Evolutionary conservation across 1,284 basidiomycete genomes (phyloP).

Genomic region (Porodaedalea pini): DNA sequence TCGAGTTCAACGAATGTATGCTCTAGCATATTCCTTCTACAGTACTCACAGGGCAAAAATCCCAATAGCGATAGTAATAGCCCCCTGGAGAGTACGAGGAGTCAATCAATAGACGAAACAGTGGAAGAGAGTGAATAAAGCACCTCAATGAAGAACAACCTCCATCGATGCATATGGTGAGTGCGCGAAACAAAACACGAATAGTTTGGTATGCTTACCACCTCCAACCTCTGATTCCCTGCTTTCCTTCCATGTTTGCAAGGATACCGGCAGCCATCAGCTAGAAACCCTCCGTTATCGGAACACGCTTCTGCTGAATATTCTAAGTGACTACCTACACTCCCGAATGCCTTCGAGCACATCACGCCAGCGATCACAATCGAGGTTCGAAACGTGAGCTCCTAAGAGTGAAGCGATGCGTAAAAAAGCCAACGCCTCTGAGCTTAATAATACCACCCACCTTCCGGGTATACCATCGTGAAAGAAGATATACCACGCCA

Average conservation of each 20-base stretch:
- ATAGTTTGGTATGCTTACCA: conserved; percentile 26
- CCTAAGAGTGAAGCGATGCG: conserved; percentile 21
- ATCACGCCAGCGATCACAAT: too few relatives aligned
- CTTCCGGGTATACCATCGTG: conserved; percentile 25
- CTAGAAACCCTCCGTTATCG: too few relatives aligned
- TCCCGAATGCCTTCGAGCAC: too few relatives aligned
- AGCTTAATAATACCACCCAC: too few relatives aligned
- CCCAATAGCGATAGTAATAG: conserved; percentile 20
- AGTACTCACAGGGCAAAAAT: conserved; percentile 20
- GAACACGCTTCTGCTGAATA: too few relatives aligned
- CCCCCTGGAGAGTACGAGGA: conserved; percentile 9
- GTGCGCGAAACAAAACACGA: too few relatives aligned
- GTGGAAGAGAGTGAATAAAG: conserved; percentile 13
- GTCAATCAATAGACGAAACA: conserved; percentile 28
- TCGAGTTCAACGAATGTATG: too few relatives aligned
- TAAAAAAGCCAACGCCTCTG: too few relatives aligned
- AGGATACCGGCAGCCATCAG: conserved; percentile 42
- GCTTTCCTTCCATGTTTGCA: conserved; percentile 40
- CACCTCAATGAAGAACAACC: too few relatives aligned
- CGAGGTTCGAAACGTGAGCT: conserved; percentile 35
- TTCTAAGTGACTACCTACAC: too few relatives aligned
- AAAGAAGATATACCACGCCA: conserved; percentile 24
- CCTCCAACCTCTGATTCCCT: conserved; percentile 42
- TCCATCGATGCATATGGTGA: too few relatives aligned
- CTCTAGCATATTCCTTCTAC: too few relatives aligned